phyloP scores from a whole-genome alignment of 208 protist species.

The Wallacemonas collosoma region DNA sequence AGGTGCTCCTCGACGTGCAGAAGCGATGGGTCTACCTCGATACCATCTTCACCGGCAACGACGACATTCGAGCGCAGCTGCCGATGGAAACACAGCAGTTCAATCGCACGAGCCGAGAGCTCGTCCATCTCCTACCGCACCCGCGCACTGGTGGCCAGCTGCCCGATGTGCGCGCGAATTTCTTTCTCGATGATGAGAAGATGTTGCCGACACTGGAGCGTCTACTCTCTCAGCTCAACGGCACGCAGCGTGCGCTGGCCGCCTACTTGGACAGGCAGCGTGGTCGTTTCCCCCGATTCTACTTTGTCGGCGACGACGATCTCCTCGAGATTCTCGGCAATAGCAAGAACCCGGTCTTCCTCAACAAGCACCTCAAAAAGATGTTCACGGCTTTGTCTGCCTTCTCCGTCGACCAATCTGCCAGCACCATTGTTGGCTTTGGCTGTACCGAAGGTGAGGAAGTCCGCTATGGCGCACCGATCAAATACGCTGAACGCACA shows the following conservation, averaged over 20 bases:
- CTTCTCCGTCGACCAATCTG: conserved; percentile 56
- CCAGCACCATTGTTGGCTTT: conserved; percentile 85
- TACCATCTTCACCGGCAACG: conserved; percentile 95
- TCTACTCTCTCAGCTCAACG: conserved; percentile 88
- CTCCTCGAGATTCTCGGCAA: conserved; percentile 99
- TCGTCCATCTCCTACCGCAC: conserved; percentile 92
- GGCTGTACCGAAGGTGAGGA: conserved; percentile 92
- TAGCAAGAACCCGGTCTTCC: conserved; percentile 90
- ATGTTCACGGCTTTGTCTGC: conserved; percentile 99
- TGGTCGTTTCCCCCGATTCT: conserved; percentile 98
- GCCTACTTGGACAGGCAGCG: conserved; percentile 98
- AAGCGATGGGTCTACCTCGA: conserved; percentile 98
- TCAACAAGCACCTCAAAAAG: conserved; percentile 98
- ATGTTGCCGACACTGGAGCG: conserved; percentile 92
- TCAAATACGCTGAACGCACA: conserved; percentile 57
- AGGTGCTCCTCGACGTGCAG: conserved; percentile 96
- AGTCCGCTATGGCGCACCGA: conserved; percentile 72
- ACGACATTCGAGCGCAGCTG: conserved; percentile 96
- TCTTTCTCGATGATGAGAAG: conserved; percentile 94
- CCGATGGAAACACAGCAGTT: conserved; percentile 95
- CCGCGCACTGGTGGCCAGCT: conserved; percentile 55
- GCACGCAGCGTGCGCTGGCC: conserved; percentile 97
- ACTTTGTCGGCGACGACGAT: conserved; percentile 99
- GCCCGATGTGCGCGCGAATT: conserved; percentile 59
- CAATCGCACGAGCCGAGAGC: conserved; percentile 93